Conservation (phyloP, 352 stramenopile species). For the Blastocystis hominis region DNA sequence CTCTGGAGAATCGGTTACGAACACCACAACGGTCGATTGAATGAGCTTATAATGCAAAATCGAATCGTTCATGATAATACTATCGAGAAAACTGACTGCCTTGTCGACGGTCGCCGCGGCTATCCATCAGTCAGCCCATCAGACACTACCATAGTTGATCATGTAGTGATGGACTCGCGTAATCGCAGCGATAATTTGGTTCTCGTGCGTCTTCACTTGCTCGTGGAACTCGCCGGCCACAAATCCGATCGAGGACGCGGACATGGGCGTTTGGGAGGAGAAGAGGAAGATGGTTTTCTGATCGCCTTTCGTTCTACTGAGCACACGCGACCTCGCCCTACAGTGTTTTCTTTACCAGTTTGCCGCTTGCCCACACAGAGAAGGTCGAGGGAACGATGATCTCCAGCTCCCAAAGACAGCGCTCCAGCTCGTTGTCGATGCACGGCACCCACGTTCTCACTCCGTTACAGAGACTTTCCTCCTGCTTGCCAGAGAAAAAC, state of each 20-base stretch:
- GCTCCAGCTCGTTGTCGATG: conserved; percentile 11
- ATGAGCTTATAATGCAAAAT: neutral
- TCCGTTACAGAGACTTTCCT: conserved; percentile 19
- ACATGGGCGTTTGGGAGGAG: neutral
- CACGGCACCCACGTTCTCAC: conserved; percentile 31
- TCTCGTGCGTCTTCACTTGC: neutral
- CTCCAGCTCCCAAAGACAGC: conserved; percentile 29
- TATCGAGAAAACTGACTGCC: neutral
- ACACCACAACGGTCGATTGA: neutral
- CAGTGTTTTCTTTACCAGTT: neutral
- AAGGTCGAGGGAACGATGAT: neutral
- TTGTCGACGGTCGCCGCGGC: neutral
- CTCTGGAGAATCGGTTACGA: neutral
- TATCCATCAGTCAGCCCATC: neutral
- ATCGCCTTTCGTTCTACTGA: neutral
- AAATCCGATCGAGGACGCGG: neutral
- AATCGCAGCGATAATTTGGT: neutral
- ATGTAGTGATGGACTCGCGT: neutral
- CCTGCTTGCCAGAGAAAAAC: conserved; percentile 6
- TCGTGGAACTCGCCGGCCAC: conserved; percentile 1
- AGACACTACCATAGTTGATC: neutral
- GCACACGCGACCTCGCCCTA: neutral
- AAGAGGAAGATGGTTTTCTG: neutral
- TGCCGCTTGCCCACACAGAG: neutral
- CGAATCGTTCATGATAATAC: neutral